Percentiles rank a stretch among this genome's conserved stretches.
Evolutionary conservation across 495 filamentous ascomycete genomes (phyloP).

Genomic region (Tuber aestivum): DNA sequence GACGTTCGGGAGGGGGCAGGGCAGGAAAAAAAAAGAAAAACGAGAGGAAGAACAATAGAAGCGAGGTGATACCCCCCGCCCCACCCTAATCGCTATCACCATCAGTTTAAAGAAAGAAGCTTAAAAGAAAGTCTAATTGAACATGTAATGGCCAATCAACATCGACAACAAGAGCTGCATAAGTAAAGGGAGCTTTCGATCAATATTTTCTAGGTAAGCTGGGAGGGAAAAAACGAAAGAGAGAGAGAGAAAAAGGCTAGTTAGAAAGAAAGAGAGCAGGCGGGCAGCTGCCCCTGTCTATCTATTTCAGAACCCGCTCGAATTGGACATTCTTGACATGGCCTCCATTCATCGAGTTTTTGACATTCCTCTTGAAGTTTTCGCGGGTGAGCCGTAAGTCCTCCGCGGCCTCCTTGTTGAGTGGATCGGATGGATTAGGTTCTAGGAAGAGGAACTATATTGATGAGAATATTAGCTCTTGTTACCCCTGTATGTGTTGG

Average conservation of each 20-base stretch:
- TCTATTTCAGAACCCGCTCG: conserved; percentile 62
- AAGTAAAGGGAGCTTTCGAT: background rate
- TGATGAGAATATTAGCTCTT: background rate
- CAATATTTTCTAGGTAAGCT: conserved; percentile 1
- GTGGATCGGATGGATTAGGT: conserved; percentile 90
- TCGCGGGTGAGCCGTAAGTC: conserved; percentile 80
- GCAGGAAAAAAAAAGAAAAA: conserved; percentile 36
- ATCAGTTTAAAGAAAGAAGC: conserved; percentile 22
- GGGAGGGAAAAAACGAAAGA: background rate
- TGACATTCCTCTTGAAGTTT: conserved; percentile 84
- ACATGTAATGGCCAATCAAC: conserved; percentile 20
- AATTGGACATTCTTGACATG: conserved; percentile 64
- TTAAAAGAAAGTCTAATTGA: conserved; percentile 37
- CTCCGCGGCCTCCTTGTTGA: conserved; percentile 96
- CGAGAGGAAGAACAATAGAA: conserved; percentile 15
- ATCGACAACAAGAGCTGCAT: conserved; percentile 6
- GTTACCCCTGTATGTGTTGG: background rate
- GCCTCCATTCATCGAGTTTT: conserved; percentile 73
- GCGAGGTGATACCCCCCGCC: conserved; percentile 9
- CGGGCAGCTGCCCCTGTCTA: conserved; percentile 10
- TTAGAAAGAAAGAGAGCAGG: conserved; percentile 20
- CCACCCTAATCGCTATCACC: background rate
- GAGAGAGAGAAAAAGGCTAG: background rate
- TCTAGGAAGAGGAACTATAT: conserved; percentile 90
- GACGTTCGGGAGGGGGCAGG: conserved; percentile 17